A percentile compares a stretch with the other conserved stretches of the same genome.
phyloP scores from a whole-genome alignment of 305 asterid species.

The Galium porrigens region DNA sequence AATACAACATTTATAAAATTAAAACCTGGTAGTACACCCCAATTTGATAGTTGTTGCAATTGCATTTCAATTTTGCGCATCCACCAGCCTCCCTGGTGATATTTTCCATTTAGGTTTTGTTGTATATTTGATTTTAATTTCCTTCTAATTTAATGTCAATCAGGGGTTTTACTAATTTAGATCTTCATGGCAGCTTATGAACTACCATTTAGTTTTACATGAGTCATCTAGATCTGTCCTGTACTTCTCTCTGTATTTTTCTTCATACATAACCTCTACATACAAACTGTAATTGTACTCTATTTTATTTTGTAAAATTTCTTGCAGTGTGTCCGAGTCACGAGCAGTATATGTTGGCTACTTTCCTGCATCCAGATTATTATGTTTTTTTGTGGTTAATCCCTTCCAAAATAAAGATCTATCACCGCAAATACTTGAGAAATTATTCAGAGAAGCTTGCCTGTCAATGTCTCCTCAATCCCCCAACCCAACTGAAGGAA shows the following conservation, averaged over 20 bases:
- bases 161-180: neutral
- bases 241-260: neutral
- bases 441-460: constrained; percentile 78
- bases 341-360: constrained; percentile 77
- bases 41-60: neutral
- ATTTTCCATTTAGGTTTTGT: neutral
- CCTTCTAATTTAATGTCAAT: neutral
- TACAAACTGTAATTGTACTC: neutral
- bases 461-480: constrained; percentile 43
- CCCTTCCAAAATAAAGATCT: constrained; percentile 86
- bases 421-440: constrained; percentile 72
- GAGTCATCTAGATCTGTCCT: neutral
- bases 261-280: neutral
- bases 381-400: constrained; percentile 68
- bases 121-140: neutral
- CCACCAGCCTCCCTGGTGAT: neutral
- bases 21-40: neutral
- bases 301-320: neutral
- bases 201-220: neutral
- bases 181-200: neutral
- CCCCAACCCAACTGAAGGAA: constrained; percentile 37
- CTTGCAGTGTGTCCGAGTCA: constrained; percentile 67
- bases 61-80: neutral
- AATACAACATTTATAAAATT: neutral
- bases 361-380: constrained; percentile 64